phyloP scores from a whole-genome alignment of 768 basidiomycete species.

The Leccinum barrowsii region DNA sequence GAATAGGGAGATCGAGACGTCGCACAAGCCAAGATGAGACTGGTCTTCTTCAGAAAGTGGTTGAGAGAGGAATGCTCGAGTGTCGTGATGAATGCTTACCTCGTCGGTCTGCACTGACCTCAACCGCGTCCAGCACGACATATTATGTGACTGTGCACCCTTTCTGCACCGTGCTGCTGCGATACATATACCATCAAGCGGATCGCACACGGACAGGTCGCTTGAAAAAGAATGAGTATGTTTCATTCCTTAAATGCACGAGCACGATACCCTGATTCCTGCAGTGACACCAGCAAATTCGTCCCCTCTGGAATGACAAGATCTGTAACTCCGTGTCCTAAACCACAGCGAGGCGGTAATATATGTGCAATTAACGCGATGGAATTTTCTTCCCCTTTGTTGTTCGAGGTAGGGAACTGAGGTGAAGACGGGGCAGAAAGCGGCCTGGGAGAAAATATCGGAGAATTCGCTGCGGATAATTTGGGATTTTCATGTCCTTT shows the following conservation, averaged over 20 bases:
- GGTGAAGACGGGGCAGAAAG: slow-evolving; percentile 39
- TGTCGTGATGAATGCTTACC: slow-evolving; percentile 1
- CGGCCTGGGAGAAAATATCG: slow-evolving; percentile 35
- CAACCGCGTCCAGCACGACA: slow-evolving; percentile 21
- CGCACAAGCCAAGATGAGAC: slow-evolving; percentile 46
- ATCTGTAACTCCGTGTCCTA: slow-evolving; percentile 40
- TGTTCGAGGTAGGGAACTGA: slow-evolving; percentile 3
- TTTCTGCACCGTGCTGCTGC: slow-evolving; percentile 18
- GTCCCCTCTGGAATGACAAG: slow-evolving; percentile 44
- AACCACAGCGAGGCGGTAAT: slow-evolving; percentile 44
- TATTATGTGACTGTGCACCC: neutral
- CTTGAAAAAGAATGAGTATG: slow-evolving; percentile 33
- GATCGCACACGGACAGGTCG: slow-evolving; percentile 49
- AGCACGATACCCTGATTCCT: slow-evolving; percentile 57
- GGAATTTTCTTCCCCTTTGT: slow-evolving; percentile 16
- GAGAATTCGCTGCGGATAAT: slow-evolving; percentile 47
- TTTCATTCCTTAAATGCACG: neutral
- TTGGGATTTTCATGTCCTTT: slow-evolving; percentile 33
- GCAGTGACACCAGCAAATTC: slow-evolving; percentile 49
- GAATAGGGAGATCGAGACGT: slow-evolving; percentile 23
- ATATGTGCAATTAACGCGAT: slow-evolving; percentile 33
- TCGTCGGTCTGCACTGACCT: slow-evolving; percentile 21
- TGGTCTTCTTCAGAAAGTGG: slow-evolving; percentile 10
- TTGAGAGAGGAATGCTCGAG: neutral
- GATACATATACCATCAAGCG: slow-evolving; percentile 46